A percentile compares a stretch with the other conserved stretches of the same genome.
phyloP scores from a whole-genome alignment of 495 filamentous ascomycete species.

The Daldinia caldariorum region DNA sequence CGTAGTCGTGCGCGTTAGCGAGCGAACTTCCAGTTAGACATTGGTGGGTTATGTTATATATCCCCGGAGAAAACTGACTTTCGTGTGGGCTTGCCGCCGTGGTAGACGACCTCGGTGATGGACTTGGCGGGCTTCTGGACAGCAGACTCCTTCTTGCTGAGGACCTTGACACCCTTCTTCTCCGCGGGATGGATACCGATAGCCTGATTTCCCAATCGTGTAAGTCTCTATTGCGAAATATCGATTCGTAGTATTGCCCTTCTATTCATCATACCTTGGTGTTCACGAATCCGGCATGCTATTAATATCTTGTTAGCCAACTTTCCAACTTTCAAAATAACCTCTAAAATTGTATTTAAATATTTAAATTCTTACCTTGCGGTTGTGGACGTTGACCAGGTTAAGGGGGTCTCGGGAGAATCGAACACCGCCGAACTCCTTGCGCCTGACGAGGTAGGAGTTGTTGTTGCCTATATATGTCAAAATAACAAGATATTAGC shows the following conservation, averaged over 20 bases:
- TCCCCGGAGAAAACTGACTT: slow-evolving; percentile 71
- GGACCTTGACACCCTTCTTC: slow-evolving; percentile 76
- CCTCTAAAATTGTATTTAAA: neutral
- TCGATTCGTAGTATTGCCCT: slow-evolving; percentile 3
- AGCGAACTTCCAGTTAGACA: slow-evolving; percentile 11
- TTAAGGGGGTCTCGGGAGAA: slow-evolving; percentile 96
- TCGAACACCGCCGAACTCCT: slow-evolving; percentile 74
- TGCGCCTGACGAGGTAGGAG: slow-evolving; percentile 89
- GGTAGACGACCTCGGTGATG: slow-evolving; percentile 70
- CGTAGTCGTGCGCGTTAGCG: slow-evolving; percentile 40
- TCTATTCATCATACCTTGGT: slow-evolving; percentile 74
- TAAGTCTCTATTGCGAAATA: slow-evolving; percentile 35
- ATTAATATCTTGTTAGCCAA: slow-evolving; percentile 49
- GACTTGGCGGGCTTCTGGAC: slow-evolving; percentile 75
- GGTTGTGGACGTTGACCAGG: slow-evolving; percentile 84
- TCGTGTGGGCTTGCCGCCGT: slow-evolving; percentile 72
- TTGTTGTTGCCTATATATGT: slow-evolving; percentile 73
- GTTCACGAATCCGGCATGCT: slow-evolving; percentile 92
- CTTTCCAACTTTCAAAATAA: neutral
- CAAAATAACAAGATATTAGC: slow-evolving; percentile 18
- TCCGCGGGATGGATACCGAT: slow-evolving; percentile 74
- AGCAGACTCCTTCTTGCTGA: slow-evolving; percentile 82
- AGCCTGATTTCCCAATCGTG: slow-evolving; percentile 65
- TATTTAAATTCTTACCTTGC: slow-evolving; percentile 73
- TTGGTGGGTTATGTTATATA: neutral